Percentiles rank a stretch among this genome's conserved stretches.
Evolutionary conservation across 805 yeast species (phyloP).

Genomic region (Scheffersomyces amazonensis): DNA sequence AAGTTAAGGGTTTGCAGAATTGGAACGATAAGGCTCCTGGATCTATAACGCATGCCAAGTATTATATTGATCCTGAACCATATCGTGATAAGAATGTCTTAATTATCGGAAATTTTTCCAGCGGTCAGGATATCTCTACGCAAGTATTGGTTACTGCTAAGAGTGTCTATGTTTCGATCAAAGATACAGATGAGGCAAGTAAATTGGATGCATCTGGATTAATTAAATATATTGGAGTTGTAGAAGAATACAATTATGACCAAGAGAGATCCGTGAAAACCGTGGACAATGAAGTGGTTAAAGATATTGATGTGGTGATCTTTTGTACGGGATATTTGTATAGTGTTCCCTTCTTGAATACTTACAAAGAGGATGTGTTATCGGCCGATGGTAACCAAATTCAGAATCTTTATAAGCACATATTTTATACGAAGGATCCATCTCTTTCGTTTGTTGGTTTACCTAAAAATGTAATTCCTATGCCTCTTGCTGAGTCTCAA

Average conservation of each 20-base stretch:
- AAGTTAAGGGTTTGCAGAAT: conserved; percentile 24
- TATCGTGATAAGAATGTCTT: conserved; percentile 45
- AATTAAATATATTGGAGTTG: conserved; percentile 16
- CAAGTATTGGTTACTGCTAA: conserved; percentile 48
- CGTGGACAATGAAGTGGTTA: conserved; percentile 20
- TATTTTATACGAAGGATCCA: conserved; percentile 46
- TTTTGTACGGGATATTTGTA: conserved; percentile 41
- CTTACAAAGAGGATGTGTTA: conserved; percentile 15
- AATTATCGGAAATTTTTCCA: conserved; percentile 74
- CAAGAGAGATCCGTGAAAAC: conserved; percentile 14
- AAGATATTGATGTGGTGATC: conserved; percentile 24
- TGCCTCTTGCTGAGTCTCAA: conserved; percentile 50
- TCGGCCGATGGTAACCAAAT: conserved; percentile 34
- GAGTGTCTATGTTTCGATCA: conserved; percentile 17
- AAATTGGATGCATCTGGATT: conserved; percentile 44
- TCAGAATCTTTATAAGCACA: conserved; percentile 42
- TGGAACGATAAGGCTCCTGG: conserved; percentile 24
- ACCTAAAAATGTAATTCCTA: conserved; percentile 46
- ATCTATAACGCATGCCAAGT: conserved; percentile 31
- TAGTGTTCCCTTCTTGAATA: conserved; percentile 30
- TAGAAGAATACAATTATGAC: conserved; percentile 27
- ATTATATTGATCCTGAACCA: conserved; percentile 19
- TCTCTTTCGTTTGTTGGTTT: conserved; percentile 41
- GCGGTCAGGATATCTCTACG: conserved; percentile 71
- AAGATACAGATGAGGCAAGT: conserved; percentile 28